A percentile compares a stretch with the other conserved stretches of the same genome.
phyloP scores from a whole-genome alignment of 2,329 filamentous ascomycete genomes.

The Calonectria naviculata region DNA sequence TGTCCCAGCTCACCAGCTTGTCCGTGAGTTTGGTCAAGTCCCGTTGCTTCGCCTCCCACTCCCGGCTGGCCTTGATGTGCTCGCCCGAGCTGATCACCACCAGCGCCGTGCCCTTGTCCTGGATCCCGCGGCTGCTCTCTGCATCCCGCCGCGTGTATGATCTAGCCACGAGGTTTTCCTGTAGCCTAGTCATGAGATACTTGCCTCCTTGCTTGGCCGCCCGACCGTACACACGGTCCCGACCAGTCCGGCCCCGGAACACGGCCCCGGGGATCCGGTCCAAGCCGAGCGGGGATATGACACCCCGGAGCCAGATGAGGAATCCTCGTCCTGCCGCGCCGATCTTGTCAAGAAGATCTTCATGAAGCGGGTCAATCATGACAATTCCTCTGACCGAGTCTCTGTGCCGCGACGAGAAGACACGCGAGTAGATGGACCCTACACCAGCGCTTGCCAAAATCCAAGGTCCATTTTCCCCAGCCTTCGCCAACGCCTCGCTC shows the following conservation, averaged over 20 bases:
- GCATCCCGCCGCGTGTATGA: constrained; percentile 89
- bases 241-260: constrained; percentile 81
- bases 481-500: constrained; percentile 83
- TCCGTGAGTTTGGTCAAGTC: constrained; percentile 85
- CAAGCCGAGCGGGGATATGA: constrained; percentile 88
- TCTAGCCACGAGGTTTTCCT: constrained; percentile 90
- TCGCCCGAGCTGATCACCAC: constrained; percentile 86
- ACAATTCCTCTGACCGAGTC: constrained; percentile 81
- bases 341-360: constrained; percentile 80
- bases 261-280: constrained; percentile 84
- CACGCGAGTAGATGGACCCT: constrained; percentile 88
- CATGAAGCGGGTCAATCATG: constrained; percentile 89
- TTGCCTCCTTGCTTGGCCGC: constrained; percentile 84
- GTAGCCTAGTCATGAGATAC: constrained; percentile 88
- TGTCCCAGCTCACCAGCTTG: constrained; percentile 85
- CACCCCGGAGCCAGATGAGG: constrained; percentile 84
- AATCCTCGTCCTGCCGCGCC: constrained; percentile 80
- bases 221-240: constrained; percentile 87
- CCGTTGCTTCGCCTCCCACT: constrained; percentile 87
- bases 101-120: constrained; percentile 79
- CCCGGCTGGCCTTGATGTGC: constrained; percentile 71
- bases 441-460: constrained; percentile 87
- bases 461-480: constrained; percentile 89
- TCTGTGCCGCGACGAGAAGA: constrained; percentile 88
- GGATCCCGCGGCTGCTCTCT: constrained; percentile 80